A percentile compares a stretch with the other conserved stretches of the same genome.
Conservation (phyloP, 1,139 yeast genomes). For the Suhomyces wounanorum region DNA sequence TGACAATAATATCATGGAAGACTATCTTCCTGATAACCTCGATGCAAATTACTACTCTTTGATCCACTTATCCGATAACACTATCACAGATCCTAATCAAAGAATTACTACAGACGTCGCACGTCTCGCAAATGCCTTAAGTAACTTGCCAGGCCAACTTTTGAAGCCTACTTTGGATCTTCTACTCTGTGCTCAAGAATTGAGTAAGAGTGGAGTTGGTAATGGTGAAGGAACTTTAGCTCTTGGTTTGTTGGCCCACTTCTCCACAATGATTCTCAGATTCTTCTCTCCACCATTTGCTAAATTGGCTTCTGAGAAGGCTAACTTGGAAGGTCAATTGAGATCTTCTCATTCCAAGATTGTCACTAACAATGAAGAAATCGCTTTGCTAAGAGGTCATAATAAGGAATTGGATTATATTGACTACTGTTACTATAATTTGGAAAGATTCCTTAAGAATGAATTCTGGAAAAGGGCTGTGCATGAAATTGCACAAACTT, state of each 20-base stretch:
- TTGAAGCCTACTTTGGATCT: constrained; percentile 85
- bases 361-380: constrained; percentile 79
- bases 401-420: constrained; percentile 73
- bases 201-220: constrained; percentile 73
- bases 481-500: constrained; percentile 77
- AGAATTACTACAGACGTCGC: constrained; percentile 78
- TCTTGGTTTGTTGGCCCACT: constrained; percentile 77
- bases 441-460: constrained; percentile 76
- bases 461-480: constrained; percentile 76
- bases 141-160: constrained; percentile 82
- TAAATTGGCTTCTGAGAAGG: constrained; percentile 73
- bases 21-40: constrained; percentile 65
- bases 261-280: constrained; percentile 72
- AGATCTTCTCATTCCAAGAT: constrained; percentile 81
- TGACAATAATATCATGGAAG: constrained; percentile 63
- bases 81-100: constrained; percentile 77
- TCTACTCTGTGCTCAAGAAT: constrained; percentile 77
- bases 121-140: constrained; percentile 68
- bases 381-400: constrained; percentile 85
- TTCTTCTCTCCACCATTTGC: constrained; percentile 91
- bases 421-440: constrained; percentile 78
- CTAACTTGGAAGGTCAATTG: constrained; percentile 82
- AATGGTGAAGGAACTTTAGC: constrained; percentile 84
- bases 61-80: constrained; percentile 57
- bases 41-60: constrained; percentile 54